Conservation (phyloP, 164 flowering plant genomes). For the Litsea cubeba region DNA sequence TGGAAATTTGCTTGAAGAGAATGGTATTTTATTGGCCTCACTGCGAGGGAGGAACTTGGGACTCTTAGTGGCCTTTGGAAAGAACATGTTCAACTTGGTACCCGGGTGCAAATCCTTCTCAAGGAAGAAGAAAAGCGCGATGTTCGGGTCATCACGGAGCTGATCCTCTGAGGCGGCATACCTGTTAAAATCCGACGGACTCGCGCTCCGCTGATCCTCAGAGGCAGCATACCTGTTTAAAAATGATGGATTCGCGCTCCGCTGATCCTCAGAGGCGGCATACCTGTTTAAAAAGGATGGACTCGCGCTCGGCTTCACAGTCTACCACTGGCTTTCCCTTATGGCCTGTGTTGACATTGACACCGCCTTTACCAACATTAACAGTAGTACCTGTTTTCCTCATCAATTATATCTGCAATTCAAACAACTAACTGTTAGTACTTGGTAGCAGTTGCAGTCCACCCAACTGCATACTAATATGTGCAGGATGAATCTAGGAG, state of each 20-base stretch:
- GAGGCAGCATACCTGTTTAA: conserved; percentile 21
- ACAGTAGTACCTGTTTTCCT: conserved; percentile 8
- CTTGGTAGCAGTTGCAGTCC: background rate
- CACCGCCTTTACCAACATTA: conserved; percentile 1
- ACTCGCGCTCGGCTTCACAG: background rate
- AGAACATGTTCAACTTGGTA: conserved; percentile 22
- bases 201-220: conserved; percentile 22
- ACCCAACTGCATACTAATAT: no score
- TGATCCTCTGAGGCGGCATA: no score
- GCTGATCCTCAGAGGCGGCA: conserved; percentile 24
- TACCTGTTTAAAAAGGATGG: no score
- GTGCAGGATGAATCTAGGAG: no score
- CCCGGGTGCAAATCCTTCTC: no score
- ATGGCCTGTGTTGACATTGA: conserved; percentile 6
- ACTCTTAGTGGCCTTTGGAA: conserved; percentile 17
- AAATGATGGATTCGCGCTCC: no score
- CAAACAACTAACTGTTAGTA: background rate
- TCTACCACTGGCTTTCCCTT: conserved; percentile 12
- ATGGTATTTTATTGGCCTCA: conserved; percentile 31
- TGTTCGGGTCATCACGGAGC: no score
- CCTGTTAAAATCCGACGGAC: no score
- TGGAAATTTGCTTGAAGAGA: conserved; percentile 29
- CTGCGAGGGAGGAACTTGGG: conserved; percentile 32
- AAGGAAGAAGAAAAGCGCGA: no score
- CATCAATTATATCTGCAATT: background rate